Evolutionary conservation across 176 grass and related monocot species (phyloP).

Genomic region (Thalia dealbata): DNA sequence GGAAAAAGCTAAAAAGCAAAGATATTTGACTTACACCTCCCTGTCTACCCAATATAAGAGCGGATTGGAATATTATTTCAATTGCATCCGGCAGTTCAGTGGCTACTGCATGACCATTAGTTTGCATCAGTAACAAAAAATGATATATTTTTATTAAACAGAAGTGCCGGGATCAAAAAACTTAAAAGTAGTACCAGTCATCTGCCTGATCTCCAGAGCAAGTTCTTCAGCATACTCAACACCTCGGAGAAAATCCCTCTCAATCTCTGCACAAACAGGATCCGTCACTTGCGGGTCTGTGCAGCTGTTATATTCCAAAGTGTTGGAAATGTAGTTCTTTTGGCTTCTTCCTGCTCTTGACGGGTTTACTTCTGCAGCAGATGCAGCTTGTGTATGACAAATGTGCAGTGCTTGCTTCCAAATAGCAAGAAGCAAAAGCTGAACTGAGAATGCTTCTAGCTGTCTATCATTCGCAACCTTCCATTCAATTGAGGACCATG

Average conservation of each 20-base stretch:
- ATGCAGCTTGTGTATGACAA: conserved; percentile 44
- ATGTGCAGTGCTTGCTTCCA: conserved; percentile 94
- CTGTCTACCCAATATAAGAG: conserved; percentile 59
- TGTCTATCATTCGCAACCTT: conserved; percentile 50
- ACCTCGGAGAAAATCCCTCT: conserved; percentile 71
- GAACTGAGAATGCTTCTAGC: conserved; percentile 71
- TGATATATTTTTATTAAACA: background rate
- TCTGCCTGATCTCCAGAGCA: conserved; percentile 47
- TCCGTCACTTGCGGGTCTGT: conserved; percentile 39
- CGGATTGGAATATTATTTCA: conserved; percentile 93
- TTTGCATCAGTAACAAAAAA: conserved; percentile 10
- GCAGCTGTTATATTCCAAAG: background rate
- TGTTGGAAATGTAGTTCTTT: conserved; percentile 13
- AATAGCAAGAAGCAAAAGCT: conserved; percentile 82
- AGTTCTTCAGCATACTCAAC: conserved; percentile 81
- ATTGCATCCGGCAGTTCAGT: conserved; percentile 88
- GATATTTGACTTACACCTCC: conserved; percentile 66
- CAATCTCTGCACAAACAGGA: conserved; percentile 43
- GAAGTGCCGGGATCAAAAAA: background rate
- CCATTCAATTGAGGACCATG: conserved; percentile 17
- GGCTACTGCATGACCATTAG: conserved; percentile 47
- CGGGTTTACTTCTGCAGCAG: conserved; percentile 41
- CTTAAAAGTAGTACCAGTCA: conserved; percentile 38
- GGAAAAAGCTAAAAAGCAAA: background rate
- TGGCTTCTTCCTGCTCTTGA: conserved; percentile 31